Conservation (phyloP, 176 grass and related monocot genomes). For the Hyparrhenia diplandra region DNA sequence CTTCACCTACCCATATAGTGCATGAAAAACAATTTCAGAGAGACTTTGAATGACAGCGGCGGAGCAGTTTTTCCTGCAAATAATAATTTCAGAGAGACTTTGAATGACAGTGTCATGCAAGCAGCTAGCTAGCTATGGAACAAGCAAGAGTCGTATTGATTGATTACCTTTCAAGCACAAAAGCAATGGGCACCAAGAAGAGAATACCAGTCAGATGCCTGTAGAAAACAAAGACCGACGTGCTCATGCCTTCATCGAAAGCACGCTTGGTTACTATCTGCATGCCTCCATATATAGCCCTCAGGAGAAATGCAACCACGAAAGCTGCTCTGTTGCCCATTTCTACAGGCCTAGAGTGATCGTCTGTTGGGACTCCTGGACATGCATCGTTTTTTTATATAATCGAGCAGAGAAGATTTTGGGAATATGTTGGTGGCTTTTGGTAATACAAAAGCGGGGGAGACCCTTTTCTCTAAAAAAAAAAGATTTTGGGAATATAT, state of each 20-base stretch:
- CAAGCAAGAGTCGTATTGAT: background rate
- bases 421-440: no score
- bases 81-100: no score
- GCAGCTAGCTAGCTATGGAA: background rate
- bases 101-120: no score
- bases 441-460: no score
- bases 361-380: background rate
- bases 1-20: conserved; percentile 37
- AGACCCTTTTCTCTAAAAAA: no score
- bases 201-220: conserved; percentile 31
- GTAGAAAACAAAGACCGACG: conserved; percentile 53
- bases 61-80: conserved; percentile 43
- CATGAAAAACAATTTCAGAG: conserved; percentile 39
- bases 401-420: background rate
- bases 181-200: conserved; percentile 38
- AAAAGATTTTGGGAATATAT: background rate
- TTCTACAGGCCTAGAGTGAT: background rate
- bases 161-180: conserved; percentile 43
- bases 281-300: conserved; percentile 40
- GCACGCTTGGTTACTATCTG: conserved; percentile 36
- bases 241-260: conserved; percentile 36
- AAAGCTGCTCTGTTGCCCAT: conserved; percentile 28
- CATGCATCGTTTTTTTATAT: background rate
- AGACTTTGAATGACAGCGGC: conserved; percentile 15
- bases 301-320: conserved; percentile 28